Evolutionary conservation across 257 asterid species (phyloP).

Genomic region (Lycium barbarum): DNA sequence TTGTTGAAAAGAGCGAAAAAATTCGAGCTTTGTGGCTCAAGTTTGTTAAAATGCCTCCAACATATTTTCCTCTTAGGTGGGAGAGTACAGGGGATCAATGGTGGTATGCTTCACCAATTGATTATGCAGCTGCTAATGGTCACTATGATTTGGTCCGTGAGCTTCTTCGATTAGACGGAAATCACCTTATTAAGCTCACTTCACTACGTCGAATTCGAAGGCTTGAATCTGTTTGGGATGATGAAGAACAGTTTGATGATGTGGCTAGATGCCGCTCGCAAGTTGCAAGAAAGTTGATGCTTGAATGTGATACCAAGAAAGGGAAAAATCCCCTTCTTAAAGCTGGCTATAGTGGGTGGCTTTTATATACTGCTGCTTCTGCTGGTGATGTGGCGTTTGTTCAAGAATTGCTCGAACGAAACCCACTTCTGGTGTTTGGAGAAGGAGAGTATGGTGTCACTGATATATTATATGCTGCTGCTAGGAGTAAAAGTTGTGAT

Average conservation of each 20-base stretch:
- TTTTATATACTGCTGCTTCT: constrained; percentile 90
- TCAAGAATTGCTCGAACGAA: constrained; percentile 66
- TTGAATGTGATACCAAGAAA: constrained; percentile 64
- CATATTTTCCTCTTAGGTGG: constrained; percentile 92
- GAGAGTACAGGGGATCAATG: constrained; percentile 99
- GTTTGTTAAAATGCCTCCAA: constrained; percentile 57
- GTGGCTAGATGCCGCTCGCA: constrained; percentile 78
- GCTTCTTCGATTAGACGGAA: constrained; percentile 90
- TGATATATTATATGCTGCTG: constrained; percentile 84
- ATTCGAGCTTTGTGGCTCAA: constrained; percentile 28
- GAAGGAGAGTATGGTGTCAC: constrained; percentile 96
- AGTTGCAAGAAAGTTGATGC: constrained; percentile 68
- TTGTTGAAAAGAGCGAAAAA: background rate
- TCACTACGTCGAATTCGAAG: constrained; percentile 90
- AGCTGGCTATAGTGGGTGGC: constrained; percentile 95
- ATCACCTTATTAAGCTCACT: constrained; percentile 85
- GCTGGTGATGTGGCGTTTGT: constrained; percentile 85
- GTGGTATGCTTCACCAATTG: constrained; percentile 99
- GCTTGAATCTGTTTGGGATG: constrained; percentile 98
- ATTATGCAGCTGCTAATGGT: constrained; percentile 97
- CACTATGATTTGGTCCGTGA: constrained; percentile 86
- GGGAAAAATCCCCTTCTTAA: constrained; percentile 70
- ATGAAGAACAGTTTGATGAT: constrained; percentile 80
- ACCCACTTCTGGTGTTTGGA: constrained; percentile 87
- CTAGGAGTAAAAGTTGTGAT: constrained; percentile 70